phyloP scores from a whole-genome alignment of 2,329 filamentous ascomycete genomes.

The Periglandula ipomoeae region DNA sequence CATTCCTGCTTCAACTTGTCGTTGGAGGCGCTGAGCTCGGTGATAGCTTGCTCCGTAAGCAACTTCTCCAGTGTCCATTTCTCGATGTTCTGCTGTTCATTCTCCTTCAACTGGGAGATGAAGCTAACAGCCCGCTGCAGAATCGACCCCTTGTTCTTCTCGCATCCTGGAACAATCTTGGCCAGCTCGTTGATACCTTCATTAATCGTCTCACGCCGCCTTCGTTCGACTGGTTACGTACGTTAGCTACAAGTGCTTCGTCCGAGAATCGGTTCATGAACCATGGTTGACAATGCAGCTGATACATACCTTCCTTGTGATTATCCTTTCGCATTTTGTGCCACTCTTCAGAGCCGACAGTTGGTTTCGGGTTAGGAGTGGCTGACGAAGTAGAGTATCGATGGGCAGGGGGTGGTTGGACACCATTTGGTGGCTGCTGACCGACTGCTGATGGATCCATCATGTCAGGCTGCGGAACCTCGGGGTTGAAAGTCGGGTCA shows the following conservation, averaged over 20 bases:
- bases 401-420: slow-evolving; percentile 19
- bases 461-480: slow-evolving; percentile 21
- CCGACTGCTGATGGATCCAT: slow-evolving; percentile 12
- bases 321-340: slow-evolving; percentile 96
- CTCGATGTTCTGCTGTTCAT: slow-evolving; percentile 87
- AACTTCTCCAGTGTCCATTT: slow-evolving; percentile 91
- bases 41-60: slow-evolving; percentile 78
- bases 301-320: slow-evolving; percentile 81
- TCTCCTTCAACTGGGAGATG: slow-evolving; percentile 89
- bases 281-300: background rate
- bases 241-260: slow-evolving; percentile 21
- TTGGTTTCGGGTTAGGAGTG: slow-evolving; percentile 57
- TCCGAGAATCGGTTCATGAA: background rate
- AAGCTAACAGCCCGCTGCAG: slow-evolving; percentile 88
- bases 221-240: slow-evolving; percentile 67
- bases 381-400: slow-evolving; percentile 29
- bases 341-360: slow-evolving; percentile 96
- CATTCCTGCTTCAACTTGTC: slow-evolving; percentile 79
- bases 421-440: slow-evolving; percentile 30
- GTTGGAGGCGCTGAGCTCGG: slow-evolving; percentile 77
- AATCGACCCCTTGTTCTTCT: slow-evolving; percentile 98
- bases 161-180: slow-evolving; percentile 94
- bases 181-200: slow-evolving; percentile 97
- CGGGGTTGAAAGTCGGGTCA: slow-evolving; percentile 24
- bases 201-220: slow-evolving; percentile 95